Conservation (phyloP, 441 rosid species). For the Eruca vesicaria region DNA sequence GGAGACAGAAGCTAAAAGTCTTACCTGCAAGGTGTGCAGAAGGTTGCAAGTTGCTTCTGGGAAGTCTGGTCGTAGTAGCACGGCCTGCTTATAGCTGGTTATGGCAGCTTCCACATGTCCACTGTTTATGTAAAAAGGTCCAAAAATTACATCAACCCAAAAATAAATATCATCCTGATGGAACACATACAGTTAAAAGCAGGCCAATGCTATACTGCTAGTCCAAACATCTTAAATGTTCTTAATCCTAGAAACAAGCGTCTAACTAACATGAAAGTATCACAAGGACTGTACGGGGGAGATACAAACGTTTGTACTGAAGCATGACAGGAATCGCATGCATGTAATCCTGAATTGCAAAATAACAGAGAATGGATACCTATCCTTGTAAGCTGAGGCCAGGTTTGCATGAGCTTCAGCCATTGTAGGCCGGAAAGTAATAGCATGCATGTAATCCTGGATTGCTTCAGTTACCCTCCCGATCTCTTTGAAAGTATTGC, state of each 20-base stretch:
- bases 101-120: conserved; percentile 94
- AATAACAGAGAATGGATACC: conserved; percentile 44
- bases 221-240: not conserved
- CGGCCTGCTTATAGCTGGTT: conserved; percentile 92
- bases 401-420: conserved; percentile 99
- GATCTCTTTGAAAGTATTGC: conserved; percentile 94
- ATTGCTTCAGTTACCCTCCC: conserved; percentile 97
- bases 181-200: not conserved
- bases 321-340: no score
- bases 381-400: conserved; percentile 99
- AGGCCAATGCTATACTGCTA: not conserved
- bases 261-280: not conserved
- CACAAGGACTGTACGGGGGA: not conserved
- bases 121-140: conserved; percentile 44
- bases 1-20: conserved; percentile 8
- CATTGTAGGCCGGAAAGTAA: conserved; percentile 82
- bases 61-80: conserved; percentile 80
- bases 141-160: conserved; percentile 12
- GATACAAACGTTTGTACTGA: no score
- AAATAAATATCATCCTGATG: not conserved
- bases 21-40: conserved; percentile 92
- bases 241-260: not conserved
- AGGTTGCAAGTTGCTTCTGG: conserved; percentile 99
- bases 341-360: not conserved
- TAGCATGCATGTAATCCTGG: conserved; percentile 89